Evolutionary conservation across 1,139 yeast species (phyloP).

Genomic region (Geotrichum aggregatum): DNA sequence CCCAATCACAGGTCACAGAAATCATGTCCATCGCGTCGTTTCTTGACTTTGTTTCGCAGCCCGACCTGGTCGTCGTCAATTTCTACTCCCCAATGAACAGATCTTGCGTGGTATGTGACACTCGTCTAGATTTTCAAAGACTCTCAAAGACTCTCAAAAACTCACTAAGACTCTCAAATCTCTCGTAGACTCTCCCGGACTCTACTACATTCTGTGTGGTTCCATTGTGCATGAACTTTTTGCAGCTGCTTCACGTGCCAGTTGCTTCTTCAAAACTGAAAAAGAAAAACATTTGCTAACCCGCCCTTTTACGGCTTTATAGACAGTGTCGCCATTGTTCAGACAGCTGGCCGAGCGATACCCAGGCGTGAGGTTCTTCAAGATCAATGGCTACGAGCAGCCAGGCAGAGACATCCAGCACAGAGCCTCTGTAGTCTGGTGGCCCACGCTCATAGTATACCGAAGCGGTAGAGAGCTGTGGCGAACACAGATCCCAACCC

Average conservation of each 20-base stretch:
- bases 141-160: too few relatives aligned
- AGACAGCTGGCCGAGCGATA: neutral
- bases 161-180: too few relatives aligned
- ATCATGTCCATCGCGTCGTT: neutral
- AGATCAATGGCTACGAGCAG: constrained; percentile 7
- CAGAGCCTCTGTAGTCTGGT: neutral
- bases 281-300: too few relatives aligned
- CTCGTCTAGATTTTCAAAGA: too few relatives aligned
- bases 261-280: too few relatives aligned
- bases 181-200: too few relatives aligned
- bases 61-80: neutral
- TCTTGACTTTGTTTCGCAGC: neutral
- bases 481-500: constrained; percentile 1
- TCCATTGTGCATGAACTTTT: too few relatives aligned
- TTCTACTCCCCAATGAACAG: neutral
- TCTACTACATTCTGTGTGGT: too few relatives aligned
- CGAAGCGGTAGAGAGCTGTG: neutral
- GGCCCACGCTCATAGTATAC: constrained; percentile 2
- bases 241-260: too few relatives aligned
- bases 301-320: too few relatives aligned
- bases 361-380: neutral
- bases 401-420: constrained; percentile 1
- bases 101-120: neutral
- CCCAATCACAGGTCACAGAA: too few relatives aligned
- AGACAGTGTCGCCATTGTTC: neutral